Conservation (phyloP, 2,329 filamentous ascomycete species). For the Cladorrhinum sp. region DNA sequence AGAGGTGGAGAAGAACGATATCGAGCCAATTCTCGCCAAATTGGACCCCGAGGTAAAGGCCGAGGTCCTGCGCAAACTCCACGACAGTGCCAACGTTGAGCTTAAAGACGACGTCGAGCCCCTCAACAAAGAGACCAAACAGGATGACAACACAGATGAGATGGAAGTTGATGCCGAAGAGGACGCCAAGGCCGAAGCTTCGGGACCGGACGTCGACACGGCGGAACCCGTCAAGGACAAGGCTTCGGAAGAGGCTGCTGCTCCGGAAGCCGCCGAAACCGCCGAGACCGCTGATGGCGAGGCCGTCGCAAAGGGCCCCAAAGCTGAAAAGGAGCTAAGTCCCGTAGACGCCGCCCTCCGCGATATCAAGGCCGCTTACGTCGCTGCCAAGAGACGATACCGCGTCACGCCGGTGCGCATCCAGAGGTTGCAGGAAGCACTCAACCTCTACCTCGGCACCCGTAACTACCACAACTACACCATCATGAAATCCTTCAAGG, state of each 20-base stretch:
- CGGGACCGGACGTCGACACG: not conserved
- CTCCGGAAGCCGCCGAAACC: not conserved
- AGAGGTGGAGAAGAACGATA: slow-evolving; percentile 73
- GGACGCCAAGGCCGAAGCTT: not conserved
- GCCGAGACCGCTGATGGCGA: slow-evolving; percentile 8
- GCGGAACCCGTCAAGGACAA: not conserved
- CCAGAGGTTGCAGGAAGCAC: slow-evolving; percentile 68
- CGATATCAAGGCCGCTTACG: slow-evolving; percentile 76
- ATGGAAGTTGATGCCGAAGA: not conserved
- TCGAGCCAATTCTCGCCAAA: slow-evolving; percentile 65
- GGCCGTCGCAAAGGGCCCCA: slow-evolving; percentile 6
- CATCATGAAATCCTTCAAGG: slow-evolving; percentile 75
- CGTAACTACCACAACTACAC: slow-evolving; percentile 98
- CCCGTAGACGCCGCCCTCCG: slow-evolving; percentile 65
- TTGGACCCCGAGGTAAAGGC: slow-evolving; percentile 63
- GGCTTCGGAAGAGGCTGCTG: not conserved
- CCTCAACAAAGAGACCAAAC: not conserved
- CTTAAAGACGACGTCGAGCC: slow-evolving; percentile 21
- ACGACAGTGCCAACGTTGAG: slow-evolving; percentile 36
- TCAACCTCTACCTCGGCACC: slow-evolving; percentile 77
- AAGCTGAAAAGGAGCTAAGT: slow-evolving; percentile 31
- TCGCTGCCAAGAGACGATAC: slow-evolving; percentile 79
- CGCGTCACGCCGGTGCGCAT: slow-evolving; percentile 72
- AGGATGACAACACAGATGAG: not conserved
- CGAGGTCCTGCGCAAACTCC: slow-evolving; percentile 61